These are phyloP conservation scores for Tagetes erecta DNA, from an alignment of 129 eudicot species.

Conservation along the genomic window DNA sequence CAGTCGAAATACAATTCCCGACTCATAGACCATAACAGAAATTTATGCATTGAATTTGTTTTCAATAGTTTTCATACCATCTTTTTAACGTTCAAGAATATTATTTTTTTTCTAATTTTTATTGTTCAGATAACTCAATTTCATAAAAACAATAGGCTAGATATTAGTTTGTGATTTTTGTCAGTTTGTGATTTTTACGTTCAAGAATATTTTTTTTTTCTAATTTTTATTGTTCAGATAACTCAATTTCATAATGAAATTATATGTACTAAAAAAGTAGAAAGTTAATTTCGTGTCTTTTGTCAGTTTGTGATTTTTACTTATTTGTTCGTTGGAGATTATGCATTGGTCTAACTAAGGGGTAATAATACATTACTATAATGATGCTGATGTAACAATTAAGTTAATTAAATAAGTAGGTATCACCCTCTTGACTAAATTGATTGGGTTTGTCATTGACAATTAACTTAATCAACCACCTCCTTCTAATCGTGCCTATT, in stretches of 20 bases:
- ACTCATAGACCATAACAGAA: not conserved
- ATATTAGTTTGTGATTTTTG: too few relatives aligned
- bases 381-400: too few relatives aligned
- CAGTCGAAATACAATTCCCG: not conserved
- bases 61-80: not conserved
- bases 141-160: not conserved
- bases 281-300: too few relatives aligned
- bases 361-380: not conserved
- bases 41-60: not conserved
- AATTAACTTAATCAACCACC: slow-evolving; percentile 9
- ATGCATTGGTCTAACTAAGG: not conserved
- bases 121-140: too few relatives aligned
- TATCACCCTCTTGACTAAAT: slow-evolving; percentile 14
- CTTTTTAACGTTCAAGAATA: not conserved
- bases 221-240: too few relatives aligned
- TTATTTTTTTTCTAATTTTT: not conserved
- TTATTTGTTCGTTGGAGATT: too few relatives aligned
- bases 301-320: too few relatives aligned
- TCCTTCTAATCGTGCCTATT: slow-evolving; percentile 26
- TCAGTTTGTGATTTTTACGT: too few relatives aligned
- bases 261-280: too few relatives aligned
- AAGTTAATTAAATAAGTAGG: slow-evolving; percentile 20
- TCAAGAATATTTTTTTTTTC: not conserved
- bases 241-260: too few relatives aligned
- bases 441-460: slow-evolving; percentile 25